Percentiles rank a stretch among this genome's conserved stretches.
These are phyloP conservation scores for Rhodotorula paludigena DNA, from an alignment of 768 basidiomycete genomes.

Conservation along the genomic window DNA sequence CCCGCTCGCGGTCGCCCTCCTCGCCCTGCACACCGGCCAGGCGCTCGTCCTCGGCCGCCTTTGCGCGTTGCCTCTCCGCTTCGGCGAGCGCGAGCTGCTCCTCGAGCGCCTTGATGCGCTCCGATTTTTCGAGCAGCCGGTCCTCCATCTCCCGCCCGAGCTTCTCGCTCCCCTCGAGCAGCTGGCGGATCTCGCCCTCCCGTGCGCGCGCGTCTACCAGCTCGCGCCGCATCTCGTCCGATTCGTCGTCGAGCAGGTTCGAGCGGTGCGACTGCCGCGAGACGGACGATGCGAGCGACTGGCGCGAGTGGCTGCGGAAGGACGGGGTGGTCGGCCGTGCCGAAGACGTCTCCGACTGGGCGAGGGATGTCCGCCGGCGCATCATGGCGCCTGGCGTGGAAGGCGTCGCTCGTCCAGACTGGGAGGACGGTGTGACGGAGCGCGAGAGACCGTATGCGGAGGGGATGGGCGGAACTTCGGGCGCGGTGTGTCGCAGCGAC, in stretches of 20 bases:
- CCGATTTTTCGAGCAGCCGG: slow-evolving; percentile 50
- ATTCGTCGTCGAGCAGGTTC: slow-evolving; percentile 55
- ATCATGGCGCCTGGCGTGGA: slow-evolving; percentile 17
- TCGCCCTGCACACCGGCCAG: slow-evolving; percentile 9
- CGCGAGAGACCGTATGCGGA: slow-evolving; percentile 24
- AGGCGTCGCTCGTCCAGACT: slow-evolving; percentile 22
- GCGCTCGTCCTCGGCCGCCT: slow-evolving; percentile 54
- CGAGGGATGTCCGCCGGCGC: slow-evolving; percentile 19
- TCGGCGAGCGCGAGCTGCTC: slow-evolving; percentile 54
- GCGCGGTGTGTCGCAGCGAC: slow-evolving; percentile 21
- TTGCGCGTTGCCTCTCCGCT: slow-evolving; percentile 56
- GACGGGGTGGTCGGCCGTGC: slow-evolving; percentile 13
- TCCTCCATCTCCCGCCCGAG: slow-evolving; percentile 39
- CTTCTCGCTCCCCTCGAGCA: slow-evolving; percentile 40
- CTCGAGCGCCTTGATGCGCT: slow-evolving; percentile 46
- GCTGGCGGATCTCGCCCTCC: slow-evolving; percentile 37
- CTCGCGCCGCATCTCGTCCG: slow-evolving; percentile 52
- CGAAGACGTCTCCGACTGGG: slow-evolving; percentile 6
- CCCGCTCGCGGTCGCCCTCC: slow-evolving; percentile 32
- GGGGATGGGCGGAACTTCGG: slow-evolving; percentile 34
- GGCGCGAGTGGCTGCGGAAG: slow-evolving; percentile 19
- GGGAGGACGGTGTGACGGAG: slow-evolving; percentile 13
- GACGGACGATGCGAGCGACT: slow-evolving; percentile 31
- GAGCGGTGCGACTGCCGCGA: slow-evolving; percentile 44
- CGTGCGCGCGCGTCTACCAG: slow-evolving; percentile 40